Conservation (phyloP, 2,329 filamentous ascomycete species). For the Colletotrichum theobromicola region DNA sequence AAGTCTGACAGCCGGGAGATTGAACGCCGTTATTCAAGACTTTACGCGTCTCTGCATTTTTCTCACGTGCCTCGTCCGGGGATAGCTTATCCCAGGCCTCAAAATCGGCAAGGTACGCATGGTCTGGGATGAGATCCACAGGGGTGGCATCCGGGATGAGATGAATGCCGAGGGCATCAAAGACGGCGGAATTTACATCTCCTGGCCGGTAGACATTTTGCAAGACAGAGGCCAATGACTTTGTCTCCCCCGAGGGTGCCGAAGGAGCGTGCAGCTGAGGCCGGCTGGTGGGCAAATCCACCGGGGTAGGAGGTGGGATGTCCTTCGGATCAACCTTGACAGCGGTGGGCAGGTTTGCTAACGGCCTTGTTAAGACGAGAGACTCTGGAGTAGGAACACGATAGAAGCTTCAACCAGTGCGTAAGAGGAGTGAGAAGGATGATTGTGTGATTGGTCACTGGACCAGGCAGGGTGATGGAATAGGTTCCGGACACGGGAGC, state of each 20-base stretch:
- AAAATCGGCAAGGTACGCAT: constrained; percentile 58
- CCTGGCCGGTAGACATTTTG: constrained; percentile 58
- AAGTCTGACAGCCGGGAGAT: constrained; percentile 63
- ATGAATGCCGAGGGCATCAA: constrained; percentile 63
- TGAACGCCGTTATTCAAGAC: constrained; percentile 57
- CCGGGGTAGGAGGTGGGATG: constrained; percentile 61
- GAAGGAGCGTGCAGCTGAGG: constrained; percentile 28
- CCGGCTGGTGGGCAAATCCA: constrained; percentile 53
- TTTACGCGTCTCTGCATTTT: constrained; percentile 52
- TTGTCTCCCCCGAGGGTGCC: constrained; percentile 25
- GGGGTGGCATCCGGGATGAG: constrained; percentile 55
- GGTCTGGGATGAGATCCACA: constrained; percentile 58
- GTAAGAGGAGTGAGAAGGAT: not conserved
- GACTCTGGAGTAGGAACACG: not conserved
- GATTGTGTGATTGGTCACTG: not conserved
- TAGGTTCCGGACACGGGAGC: not conserved
- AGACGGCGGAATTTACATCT: constrained; percentile 53
- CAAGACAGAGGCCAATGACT: constrained; percentile 54
- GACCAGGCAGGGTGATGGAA: not conserved
- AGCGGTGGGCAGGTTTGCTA: constrained; percentile 27
- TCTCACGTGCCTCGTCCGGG: constrained; percentile 52
- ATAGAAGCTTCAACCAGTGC: not conserved
- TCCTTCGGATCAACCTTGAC: constrained; percentile 50
- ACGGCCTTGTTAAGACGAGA: constrained; percentile 17
- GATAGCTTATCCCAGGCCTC: constrained; percentile 54